Evolutionary conservation across 768 basidiomycete genomes (phyloP), one percentile per base, ranked within the genome.

Genomic region (Boletus rex-veris): DNA sequence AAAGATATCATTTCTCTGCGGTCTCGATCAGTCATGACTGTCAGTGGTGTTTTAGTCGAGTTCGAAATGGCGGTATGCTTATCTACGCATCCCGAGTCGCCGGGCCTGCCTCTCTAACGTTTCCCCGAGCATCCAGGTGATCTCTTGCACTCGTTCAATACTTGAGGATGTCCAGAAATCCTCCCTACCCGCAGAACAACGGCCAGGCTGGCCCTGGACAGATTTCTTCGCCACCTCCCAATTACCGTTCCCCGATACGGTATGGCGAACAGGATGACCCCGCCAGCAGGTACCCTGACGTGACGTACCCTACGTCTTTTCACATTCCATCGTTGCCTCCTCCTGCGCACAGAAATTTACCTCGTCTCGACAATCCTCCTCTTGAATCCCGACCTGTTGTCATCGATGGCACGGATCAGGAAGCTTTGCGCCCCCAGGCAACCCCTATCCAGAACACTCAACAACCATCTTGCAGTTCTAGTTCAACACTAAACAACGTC

Each of bases 391-490:
- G 6, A 5, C 42, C 43, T 14, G 10, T 18, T 12, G 26, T 57
- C 52, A 16, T 57, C 45, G 46, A 56, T 58, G 31, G 11, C 37
- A 19, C 24, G 4, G 28, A 19, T 18, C 52, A 43, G n/a, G 52
- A 52, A 11, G 5, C 19, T 24, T 21, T 24, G 33, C 64, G 64
- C 15, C 64, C 62, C 2, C 47, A 45, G 4, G 54, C 55, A 33
- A 56, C 48, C 19, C 62, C 65, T 21, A 26, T 65, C 37, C 54
- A 61, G 38, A 54, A 58, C 18, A 8, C 50, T 45, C 67, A 58
- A 4, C 73, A 68, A 47, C 67, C 64, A 8, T 78, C 75, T 48
- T 65, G 54, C 21, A 71, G 69, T 31, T 77, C 73, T 55, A 72
- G 71, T 50, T 60, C 60, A 8, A 81, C 80, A 2, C 62, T 80